A percentile compares a stretch with the other conserved stretches of the same genome.
Conservation (phyloP, 108 stramenopile genomes). For the Cyclotella distinguenda region DNA sequence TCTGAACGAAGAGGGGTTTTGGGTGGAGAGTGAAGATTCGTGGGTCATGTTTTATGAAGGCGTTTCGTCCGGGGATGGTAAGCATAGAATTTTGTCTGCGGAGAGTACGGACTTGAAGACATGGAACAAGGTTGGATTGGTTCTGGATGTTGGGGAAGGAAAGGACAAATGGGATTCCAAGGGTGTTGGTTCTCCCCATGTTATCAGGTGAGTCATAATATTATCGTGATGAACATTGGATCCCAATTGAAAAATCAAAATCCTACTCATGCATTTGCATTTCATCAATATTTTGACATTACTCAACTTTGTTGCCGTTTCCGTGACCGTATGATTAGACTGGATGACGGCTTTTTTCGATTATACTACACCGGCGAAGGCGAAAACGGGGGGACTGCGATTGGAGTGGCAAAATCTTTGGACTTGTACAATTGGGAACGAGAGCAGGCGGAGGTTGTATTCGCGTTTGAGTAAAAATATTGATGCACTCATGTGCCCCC, state of each 20-base stretch:
- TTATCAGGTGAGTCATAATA: constrained; percentile 51
- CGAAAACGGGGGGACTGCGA: constrained; percentile 65
- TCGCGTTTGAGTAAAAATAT: constrained; percentile 30
- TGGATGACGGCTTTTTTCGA: constrained; percentile 83
- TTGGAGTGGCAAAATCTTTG: constrained; percentile 68
- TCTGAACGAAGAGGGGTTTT: constrained; percentile 49
- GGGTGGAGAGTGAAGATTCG: constrained; percentile 48
- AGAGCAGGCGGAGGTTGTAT: constrained; percentile 35
- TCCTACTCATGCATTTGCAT: not conserved
- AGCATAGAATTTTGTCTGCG: constrained; percentile 78
- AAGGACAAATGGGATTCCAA: constrained; percentile 67
- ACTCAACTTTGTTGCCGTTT: no score
- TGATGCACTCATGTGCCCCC: no score
- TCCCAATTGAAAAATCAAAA: not conserved
- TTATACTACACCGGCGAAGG: constrained; percentile 92
- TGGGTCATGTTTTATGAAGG: constrained; percentile 84
- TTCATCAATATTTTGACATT: not conserved
- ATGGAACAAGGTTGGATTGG: constrained; percentile 76
- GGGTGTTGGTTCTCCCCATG: constrained; percentile 83
- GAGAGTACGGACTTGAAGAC: constrained; percentile 63
- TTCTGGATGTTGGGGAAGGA: constrained; percentile 67
- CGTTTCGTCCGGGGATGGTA: constrained; percentile 65
- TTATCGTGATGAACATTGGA: no score
- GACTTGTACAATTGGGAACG: constrained; percentile 36
- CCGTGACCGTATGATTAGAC: no score